phyloP scores from a whole-genome alignment of 148 eudicot genomes.

The Camellia japonica region DNA sequence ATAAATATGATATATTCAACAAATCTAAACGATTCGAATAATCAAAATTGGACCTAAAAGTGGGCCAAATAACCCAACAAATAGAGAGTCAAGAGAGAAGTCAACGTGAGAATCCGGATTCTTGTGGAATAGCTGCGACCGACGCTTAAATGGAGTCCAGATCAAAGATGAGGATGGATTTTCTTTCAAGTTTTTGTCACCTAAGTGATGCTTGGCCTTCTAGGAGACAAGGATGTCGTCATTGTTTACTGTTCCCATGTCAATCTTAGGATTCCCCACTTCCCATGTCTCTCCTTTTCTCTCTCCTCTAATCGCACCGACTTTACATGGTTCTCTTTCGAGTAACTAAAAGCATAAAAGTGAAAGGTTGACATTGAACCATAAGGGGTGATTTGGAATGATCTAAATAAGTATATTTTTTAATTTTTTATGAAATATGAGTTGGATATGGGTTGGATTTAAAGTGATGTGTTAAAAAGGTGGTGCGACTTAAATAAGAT shows the following conservation, averaged over 20 bases:
- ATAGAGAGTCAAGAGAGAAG: too few species aligned
- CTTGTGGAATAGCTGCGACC: conserved; percentile 5
- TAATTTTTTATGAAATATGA: too few species aligned
- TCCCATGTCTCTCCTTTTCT: neutral
- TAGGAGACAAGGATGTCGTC: conserved; percentile 38
- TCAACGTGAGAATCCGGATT: too few species aligned
- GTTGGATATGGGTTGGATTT: too few species aligned
- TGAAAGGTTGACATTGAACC: conserved; percentile 31
- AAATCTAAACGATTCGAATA: too few species aligned
- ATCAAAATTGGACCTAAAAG: too few species aligned
- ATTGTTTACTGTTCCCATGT: conserved; percentile 42
- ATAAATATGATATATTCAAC: too few species aligned
- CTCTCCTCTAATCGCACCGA: conserved; percentile 24
- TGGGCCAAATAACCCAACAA: too few species aligned
- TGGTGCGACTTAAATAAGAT: too few species aligned
- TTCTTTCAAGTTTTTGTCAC: conserved; percentile 18
- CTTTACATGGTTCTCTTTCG: conserved; percentile 38
- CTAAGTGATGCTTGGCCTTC: conserved; percentile 34
- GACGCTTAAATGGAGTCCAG: conserved; percentile 16
- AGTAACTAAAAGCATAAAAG: conserved; percentile 17
- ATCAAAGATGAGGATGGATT: neutral
- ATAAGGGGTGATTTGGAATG: too few species aligned
- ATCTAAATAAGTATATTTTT: too few species aligned
- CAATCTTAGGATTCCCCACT: conserved; percentile 58
- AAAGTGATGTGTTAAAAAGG: too few species aligned